A percentile compares a stretch with the other conserved stretches of the same genome.
These are phyloP conservation scores for Cryptococcus sp. DNA, from an alignment of 1,284 basidiomycete species.

Conservation along the genomic window DNA sequence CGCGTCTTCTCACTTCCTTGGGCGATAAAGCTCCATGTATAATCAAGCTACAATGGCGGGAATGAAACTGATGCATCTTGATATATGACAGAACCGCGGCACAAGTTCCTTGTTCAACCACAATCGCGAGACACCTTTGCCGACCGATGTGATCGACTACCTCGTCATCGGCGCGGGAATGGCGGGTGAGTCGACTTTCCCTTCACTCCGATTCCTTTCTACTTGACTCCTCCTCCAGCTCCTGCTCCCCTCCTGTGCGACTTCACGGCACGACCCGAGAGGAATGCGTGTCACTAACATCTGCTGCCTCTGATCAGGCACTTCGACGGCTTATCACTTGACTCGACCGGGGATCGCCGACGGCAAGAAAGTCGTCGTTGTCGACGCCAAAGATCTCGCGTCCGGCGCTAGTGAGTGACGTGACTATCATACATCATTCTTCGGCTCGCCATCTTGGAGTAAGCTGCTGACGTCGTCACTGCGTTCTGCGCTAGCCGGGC, in stretches of 20 bases:
- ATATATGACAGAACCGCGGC: slow-evolving; percentile 24
- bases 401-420: slow-evolving; percentile 37
- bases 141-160: slow-evolving; percentile 26
- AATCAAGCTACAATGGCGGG: background rate
- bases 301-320: slow-evolving; percentile 14
- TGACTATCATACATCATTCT: background rate
- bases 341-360: slow-evolving; percentile 31
- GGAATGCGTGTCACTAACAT: background rate
- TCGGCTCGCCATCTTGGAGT: background rate
- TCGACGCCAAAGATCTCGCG: slow-evolving; percentile 44
- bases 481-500: slow-evolving; percentile 27
- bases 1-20: too few species aligned
- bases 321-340: slow-evolving; percentile 36
- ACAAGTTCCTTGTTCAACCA: slow-evolving; percentile 27
- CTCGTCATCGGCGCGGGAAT: slow-evolving; percentile 33
- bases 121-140: slow-evolving; percentile 20
- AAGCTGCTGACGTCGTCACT: background rate
- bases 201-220: background rate
- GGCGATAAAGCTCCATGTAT: background rate
- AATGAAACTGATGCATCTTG: background rate
- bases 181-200: slow-evolving; percentile 12
- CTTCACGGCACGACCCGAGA: background rate
- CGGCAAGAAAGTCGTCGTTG: slow-evolving; percentile 27
- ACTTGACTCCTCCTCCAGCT: background rate
- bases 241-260: too few species aligned